Percentiles rank a stretch among this genome's conserved stretches.
Evolutionary conservation across 2,329 filamentous ascomycete species (phyloP).

Genomic region (Myriosclerotinia scirpicola): DNA sequence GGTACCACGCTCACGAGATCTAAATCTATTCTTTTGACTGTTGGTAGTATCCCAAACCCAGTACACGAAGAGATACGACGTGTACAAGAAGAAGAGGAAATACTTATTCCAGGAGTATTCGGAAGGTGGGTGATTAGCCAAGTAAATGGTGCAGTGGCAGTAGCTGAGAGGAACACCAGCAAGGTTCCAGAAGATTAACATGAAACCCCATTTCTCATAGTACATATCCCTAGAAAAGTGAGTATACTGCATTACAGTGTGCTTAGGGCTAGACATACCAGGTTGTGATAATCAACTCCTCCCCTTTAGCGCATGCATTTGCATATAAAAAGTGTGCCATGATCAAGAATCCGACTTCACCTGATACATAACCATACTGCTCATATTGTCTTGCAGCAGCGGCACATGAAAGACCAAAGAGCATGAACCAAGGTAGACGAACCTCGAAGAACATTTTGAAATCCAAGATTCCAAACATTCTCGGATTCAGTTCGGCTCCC

Average conservation of each 20-base stretch:
- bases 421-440: slow-evolving; percentile 86
- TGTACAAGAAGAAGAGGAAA: slow-evolving; percentile 63
- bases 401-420: slow-evolving; percentile 75
- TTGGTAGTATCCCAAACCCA: slow-evolving; percentile 93
- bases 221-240: slow-evolving; percentile 73
- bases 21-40: slow-evolving; percentile 91
- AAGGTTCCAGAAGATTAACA: slow-evolving; percentile 96
- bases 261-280: slow-evolving; percentile 52
- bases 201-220: slow-evolving; percentile 94
- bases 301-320: slow-evolving; percentile 88
- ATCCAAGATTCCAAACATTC: slow-evolving; percentile 80
- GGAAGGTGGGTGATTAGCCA: slow-evolving; percentile 75
- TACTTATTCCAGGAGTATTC: slow-evolving; percentile 75
- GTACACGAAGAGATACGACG: slow-evolving; percentile 78
- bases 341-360: slow-evolving; percentile 79
- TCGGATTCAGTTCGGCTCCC: slow-evolving; percentile 82
- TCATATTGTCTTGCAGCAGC: slow-evolving; percentile 82
- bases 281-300: slow-evolving; percentile 85
- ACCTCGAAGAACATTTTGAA: slow-evolving; percentile 98
- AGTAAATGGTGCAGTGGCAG: slow-evolving; percentile 88
- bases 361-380: slow-evolving; percentile 78
- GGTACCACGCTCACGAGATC: slow-evolving; percentile 73
- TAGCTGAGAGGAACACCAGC: slow-evolving; percentile 86
- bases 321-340: slow-evolving; percentile 92
- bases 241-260: background rate